These are phyloP conservation scores for Chrysanthemum makinoi DNA, from an alignment of 129 eudicot species.

Conservation along the genomic window DNA sequence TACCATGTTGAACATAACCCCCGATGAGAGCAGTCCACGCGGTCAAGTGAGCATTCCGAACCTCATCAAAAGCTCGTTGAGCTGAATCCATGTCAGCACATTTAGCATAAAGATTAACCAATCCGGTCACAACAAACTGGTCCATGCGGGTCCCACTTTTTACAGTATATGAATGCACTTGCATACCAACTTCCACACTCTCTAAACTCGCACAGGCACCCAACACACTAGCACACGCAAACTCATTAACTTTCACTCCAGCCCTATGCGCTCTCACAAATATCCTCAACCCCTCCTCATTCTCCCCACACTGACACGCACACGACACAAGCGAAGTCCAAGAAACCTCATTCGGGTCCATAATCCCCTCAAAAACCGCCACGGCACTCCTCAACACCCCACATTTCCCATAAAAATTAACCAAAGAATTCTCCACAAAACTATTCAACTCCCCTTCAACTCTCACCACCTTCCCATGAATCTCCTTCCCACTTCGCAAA, in stretches of 20 bases:
- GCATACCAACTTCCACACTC: conserved; percentile 45
- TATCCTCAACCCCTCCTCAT: conserved; percentile 46
- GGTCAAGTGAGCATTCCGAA: conserved; percentile 41
- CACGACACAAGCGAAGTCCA: conserved; percentile 59
- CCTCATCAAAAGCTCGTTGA: conserved; percentile 42
- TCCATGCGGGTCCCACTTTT: conserved; percentile 56
- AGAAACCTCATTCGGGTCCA: conserved; percentile 54
- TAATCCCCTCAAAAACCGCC: conserved; percentile 46
- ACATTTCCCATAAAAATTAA: conserved; percentile 76
- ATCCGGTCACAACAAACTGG: conserved; percentile 60
- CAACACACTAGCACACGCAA: conserved; percentile 44
- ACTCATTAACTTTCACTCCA: conserved; percentile 54
- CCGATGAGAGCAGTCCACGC: conserved; percentile 77
- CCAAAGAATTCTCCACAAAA: conserved; percentile 57
- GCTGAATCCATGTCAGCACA: conserved; percentile 53
- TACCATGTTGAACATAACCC: conserved; percentile 55
- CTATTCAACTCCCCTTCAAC: conserved; percentile 37
- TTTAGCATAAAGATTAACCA: conserved; percentile 65
- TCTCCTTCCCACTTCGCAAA: conserved; percentile 50
- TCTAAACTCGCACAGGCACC: conserved; percentile 61
- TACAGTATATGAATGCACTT: conserved; percentile 48
- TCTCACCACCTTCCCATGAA: conserved; percentile 51
- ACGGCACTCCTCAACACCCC: conserved; percentile 50
- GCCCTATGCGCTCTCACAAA: conserved; percentile 43
- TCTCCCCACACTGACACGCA: conserved; percentile 53